A percentile compares a stretch with the other conserved stretches of the same genome.
These are phyloP conservation scores for Scopulariopsis brevicaulis DNA, from an alignment of 2,329 filamentous ascomycete species.

Conservation along the genomic window DNA sequence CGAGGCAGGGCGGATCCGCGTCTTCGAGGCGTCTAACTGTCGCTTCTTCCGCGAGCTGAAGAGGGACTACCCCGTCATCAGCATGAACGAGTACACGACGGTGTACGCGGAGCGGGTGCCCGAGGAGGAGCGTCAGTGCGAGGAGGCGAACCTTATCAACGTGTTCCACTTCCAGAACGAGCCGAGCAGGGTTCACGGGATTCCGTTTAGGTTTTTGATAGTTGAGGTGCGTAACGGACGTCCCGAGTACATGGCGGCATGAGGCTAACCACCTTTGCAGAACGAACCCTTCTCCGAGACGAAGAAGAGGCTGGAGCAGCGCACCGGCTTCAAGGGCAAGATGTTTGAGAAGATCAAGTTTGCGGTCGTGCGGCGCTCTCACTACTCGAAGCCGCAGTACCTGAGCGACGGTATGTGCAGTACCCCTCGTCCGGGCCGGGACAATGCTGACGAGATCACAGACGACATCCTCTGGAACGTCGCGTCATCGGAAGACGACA, in stretches of 20 bases:
- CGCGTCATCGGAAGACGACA: constrained; percentile 43
- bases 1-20: constrained; percentile 56
- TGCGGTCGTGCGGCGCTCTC: constrained; percentile 61
- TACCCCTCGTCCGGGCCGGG: constrained; percentile 3
- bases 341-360: constrained; percentile 98
- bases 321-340: constrained; percentile 93
- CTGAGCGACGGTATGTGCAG: constrained; percentile 67
- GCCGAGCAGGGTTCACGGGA: constrained; percentile 68
- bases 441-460: constrained; percentile 18
- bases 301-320: constrained; percentile 85
- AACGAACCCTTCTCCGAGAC: constrained; percentile 83
- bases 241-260: background rate
- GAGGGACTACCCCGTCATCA: constrained; percentile 60
- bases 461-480: constrained; percentile 48
- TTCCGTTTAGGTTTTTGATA: constrained; percentile 84
- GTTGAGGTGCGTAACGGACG: constrained; percentile 53
- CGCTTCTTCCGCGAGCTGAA: constrained; percentile 74
- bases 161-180: constrained; percentile 93
- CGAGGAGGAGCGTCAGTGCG: constrained; percentile 53
- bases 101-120: constrained; percentile 76
- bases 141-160: constrained; percentile 52
- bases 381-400: constrained; percentile 70
- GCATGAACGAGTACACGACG: constrained; percentile 75
- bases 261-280: constrained; percentile 23
- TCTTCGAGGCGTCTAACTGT: constrained; percentile 74